Evolutionary conservation across 306 rosid species (phyloP), one percentile per base, ranked within the genome.

Genomic region (Phaseolus lunatus): DNA sequence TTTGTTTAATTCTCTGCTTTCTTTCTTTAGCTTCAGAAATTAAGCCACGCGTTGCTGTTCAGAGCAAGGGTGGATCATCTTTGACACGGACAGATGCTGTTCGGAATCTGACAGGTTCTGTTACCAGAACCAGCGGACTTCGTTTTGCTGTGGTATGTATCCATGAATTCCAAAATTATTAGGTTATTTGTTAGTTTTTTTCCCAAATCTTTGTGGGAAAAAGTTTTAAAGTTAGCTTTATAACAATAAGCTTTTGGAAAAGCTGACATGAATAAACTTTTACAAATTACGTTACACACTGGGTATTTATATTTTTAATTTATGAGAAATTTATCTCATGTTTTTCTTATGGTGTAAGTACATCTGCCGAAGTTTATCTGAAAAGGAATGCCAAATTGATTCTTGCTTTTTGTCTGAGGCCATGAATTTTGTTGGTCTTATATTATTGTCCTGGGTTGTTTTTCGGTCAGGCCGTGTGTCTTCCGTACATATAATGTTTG

Each of bases 61-160:
- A 48, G 72, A 77, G 72, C 56, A 87, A 84, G 58, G 78, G 80
- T 61, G 84, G 86, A 43, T 85, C 85, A 12, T 86, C 91, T 35
- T 81, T 79, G 71, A 47, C 73, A 2, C 87, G 80, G 65, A 87
- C 95, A 43, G 85, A 87, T 37, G 99, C 96, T 58, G 94, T 95
- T 70, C 87, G 88, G 72, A 89, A 95, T 68, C 77, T 95, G 68
- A 89, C 85, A 1, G 99, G 99, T n/a, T 92, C 99, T 67, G 86
- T 92, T 62, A 84, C 87, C 52, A 77, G 50, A 72, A 45, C 97
- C 24, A 81, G 83, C 29, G 99, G 97, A 73, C 96, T 92, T 47
- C 96, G 97, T 77, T 92, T 95, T 43, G 97, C 92, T 59, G 88
- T 95, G 81, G 98, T 95, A 62, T 77, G 84, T 39, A 9, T 39